Percentiles rank a stretch among this genome's conserved stretches.
Evolutionary conservation across 2,329 filamentous ascomycete genomes (phyloP).

Genomic region (Didymella pomorum): DNA sequence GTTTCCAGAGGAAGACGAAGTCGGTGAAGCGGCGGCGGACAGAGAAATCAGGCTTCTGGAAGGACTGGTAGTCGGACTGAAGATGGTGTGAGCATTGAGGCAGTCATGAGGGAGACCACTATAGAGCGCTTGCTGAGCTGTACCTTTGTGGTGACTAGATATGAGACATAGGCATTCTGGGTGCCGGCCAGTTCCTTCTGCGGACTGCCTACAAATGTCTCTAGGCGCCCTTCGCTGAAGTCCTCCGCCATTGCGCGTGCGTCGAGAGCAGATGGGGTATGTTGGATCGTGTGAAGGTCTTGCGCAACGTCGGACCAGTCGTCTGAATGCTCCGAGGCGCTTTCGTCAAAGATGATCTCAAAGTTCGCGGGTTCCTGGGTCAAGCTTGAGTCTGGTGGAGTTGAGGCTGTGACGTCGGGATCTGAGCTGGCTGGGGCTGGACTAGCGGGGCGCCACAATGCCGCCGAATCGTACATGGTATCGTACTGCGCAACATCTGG

Average conservation of each 20-base stretch:
- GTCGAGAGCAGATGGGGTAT: background rate
- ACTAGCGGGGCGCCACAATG: conserved; percentile 11
- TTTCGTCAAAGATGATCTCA: conserved; percentile 8
- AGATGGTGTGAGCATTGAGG: conserved; percentile 20
- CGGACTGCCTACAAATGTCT: conserved; percentile 82
- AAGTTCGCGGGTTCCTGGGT: conserved; percentile 9
- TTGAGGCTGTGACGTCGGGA: conserved; percentile 17
- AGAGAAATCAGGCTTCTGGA: conserved; percentile 79
- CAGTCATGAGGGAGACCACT: background rate
- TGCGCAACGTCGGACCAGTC: conserved; percentile 10
- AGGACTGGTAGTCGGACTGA: conserved; percentile 92
- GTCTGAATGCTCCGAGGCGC: conserved; percentile 9
- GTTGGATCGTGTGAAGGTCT: background rate
- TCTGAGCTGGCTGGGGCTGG: background rate
- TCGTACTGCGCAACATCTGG: background rate
- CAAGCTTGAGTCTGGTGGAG: conserved; percentile 10
- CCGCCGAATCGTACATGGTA: background rate
- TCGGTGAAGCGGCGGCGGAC: conserved; percentile 95
- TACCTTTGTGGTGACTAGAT: conserved; percentile 90
- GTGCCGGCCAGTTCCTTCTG: conserved; percentile 96
- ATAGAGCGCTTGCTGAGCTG: conserved; percentile 8
- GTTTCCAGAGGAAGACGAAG: conserved; percentile 95
- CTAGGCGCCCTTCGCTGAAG: conserved; percentile 71
- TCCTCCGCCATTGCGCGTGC: conserved; percentile 44
- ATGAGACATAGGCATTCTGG: conserved; percentile 96